Evolutionary conservation across 2,329 filamentous ascomycete species (phyloP).

Genomic region (Pseudovirgaria hyperparasitica): DNA sequence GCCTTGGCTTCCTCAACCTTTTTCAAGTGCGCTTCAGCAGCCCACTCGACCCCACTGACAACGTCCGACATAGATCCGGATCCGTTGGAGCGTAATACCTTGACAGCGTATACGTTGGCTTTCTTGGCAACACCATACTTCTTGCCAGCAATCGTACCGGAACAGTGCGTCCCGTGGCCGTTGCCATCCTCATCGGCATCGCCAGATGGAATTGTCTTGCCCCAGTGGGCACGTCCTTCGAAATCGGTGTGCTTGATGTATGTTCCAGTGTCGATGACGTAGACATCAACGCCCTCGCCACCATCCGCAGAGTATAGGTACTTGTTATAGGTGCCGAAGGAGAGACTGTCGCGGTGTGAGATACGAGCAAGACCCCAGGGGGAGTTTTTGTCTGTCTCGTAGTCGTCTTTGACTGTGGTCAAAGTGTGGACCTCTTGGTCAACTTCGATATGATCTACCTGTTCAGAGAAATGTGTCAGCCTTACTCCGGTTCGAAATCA

Average conservation of each 20-base stretch:
- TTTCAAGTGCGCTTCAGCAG: conserved; percentile 65
- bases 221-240: conserved; percentile 89
- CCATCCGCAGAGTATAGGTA: conserved; percentile 84
- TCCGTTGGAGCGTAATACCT: conserved; percentile 94
- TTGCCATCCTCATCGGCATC: conserved; percentile 91
- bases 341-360: conserved; percentile 79
- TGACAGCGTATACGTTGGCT: conserved; percentile 91
- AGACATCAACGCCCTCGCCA: conserved; percentile 96
- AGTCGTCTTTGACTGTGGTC: conserved; percentile 23
- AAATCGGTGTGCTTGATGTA: conserved; percentile 93
- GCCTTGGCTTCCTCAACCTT: conserved; percentile 68
- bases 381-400: conserved; percentile 71
- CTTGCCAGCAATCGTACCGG: conserved; percentile 92
- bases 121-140: conserved; percentile 99
- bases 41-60: conserved; percentile 95
- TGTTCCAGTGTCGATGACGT: conserved; percentile 96
- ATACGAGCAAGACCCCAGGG: conserved; percentile 99
- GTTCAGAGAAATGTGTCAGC: conserved; percentile 16
- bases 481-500: conserved; percentile 6
- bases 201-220: conserved; percentile 80
- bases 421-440: conserved; percentile 87
- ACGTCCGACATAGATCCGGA: conserved; percentile 98
- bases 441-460: conserved; percentile 96
- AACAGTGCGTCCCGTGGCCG: conserved; percentile 98
- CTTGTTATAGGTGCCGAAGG: conserved; percentile 94